Evolutionary conservation across 306 rosid genomes (phyloP), one percentile per base, ranked within the genome.

Genomic region (Hippophae tibetana): DNA sequence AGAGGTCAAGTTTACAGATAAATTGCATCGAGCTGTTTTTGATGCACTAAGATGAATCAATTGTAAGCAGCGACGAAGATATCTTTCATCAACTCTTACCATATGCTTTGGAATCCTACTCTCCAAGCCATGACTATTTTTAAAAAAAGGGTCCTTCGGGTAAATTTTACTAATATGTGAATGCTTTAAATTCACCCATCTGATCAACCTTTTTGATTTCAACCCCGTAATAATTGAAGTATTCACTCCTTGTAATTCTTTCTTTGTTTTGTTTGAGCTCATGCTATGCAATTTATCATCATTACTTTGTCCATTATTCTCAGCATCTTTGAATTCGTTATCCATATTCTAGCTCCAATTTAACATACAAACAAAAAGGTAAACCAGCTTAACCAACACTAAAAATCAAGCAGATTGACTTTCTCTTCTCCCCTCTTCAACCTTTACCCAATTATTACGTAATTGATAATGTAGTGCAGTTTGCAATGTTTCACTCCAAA

Each of bases 1-100:
- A 13, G 81, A 69, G 70, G 83, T 78, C 45, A 70, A 69, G 66
- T 63, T 82, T 60, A 61, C 69, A 43, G 86, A 67, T 31, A 62
- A 47, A 42, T 62, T 74, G 78, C 90, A 75, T 42, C 56, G 90
- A 7, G 79, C 81, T 9, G 85, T 69, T 81, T 76, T 84, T 47
- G 75, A 74, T 57, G 97, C 86, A 52, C 75, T 72, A 27, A 67
- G 73, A 63, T 86, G 84, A 69, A 93, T 76, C 60, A 77, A 72
- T 70, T 86, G 94, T 42, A 93, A 67, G 81, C 94, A 93, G 50
- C 82, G 86, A 13, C 85, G 95, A 54, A 81, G 74, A 76, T 86
- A 82, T 51, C 79, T 93, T 79, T 93, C 99, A 42, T 93, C 95
- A 43, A 75, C 66, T 40, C 86, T 86, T 67, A 82, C 85, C 83